Evolutionary conservation across 345 rosid species (phyloP), one percentile per base, ranked within the genome.

Genomic region (Carallia brachiata): DNA sequence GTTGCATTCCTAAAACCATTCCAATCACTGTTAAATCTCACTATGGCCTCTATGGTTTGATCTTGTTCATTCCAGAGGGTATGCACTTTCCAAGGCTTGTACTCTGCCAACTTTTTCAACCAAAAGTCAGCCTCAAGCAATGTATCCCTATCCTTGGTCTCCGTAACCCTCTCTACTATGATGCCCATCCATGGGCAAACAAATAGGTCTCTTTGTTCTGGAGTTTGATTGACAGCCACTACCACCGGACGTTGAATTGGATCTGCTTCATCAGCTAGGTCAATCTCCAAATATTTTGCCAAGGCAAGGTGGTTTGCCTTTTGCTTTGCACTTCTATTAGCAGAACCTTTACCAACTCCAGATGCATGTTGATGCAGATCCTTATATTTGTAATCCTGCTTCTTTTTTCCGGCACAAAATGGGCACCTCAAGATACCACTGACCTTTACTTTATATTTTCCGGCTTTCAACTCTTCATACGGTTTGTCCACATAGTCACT

Each of bases 121-220:
- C 89, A 91, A 68, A 83, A 84, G 1, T 52, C 82, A 23, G 74
- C 56, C 52, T 85, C 86, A 69, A 32, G 72, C 66, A 80, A 28
- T 15, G 31, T 48, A 7, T 15, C 62, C 50, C 17, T 44, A 63
- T 78, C 72, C 9, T 74, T 75, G 28, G 74, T 61, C 15, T 80
- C 78, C 30, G 63, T 61, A 23, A 79, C 67, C 13, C 82, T 81
- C 50, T 12, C 12, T 44, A 44, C 50, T 10, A 91, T 59, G 17
- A 93, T 82, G 52, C 89, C 98, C 88, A 87, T 88, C 97, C 94
- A 89, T 52, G 97, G 98, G 86, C 87, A 89, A 7, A 93, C 95
- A 79, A 81, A 86, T 17, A 71, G 60, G 13, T 91, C 90, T 36
- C 27, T 75, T 28, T 68, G 77, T 69, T 68, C 77, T 4, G 79